Evolutionary conservation across 1,139 yeast species (phyloP), one percentile per base, ranked within the genome.

Genomic region (Pneumocystis jirovecii): DNA sequence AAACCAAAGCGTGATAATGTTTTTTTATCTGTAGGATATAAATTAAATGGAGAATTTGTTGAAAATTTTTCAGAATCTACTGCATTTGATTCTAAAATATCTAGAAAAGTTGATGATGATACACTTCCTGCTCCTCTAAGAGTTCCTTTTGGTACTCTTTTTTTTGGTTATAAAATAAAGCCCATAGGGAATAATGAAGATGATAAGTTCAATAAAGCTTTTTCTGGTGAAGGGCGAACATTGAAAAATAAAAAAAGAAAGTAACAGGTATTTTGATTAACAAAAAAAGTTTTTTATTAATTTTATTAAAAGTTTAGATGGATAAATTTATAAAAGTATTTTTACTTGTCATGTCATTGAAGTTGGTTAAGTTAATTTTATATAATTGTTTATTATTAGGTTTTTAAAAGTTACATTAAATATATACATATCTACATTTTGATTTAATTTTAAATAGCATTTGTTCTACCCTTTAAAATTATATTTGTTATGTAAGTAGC

Each of bases 161-260:
- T 93, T 74, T 91, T 95, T 75, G 99, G 99, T 0, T 93, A 86
- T 74, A 97, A 97, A 0, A 83, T 88, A 3, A 82, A 84, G 3
- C 85, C 90, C n/a, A 86, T 90, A 10, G 81, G 80, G 25, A 81
- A 79, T 17, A 25, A 12, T 12, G 57, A 50, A 50, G 12, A 50
- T 25, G 57, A 50, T 21, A 50, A 50, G 21, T 50, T 12, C 12
- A 50, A 50, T n/a, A 50, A 50, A 29, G 57, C 57, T 15, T 50
- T 50, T 50, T 25, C 7, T 50, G 57, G 57, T 50, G 57, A 50
- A 50, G 57, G 57, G 4, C 34, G 17, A 25, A 50, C 57, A 12
- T 17, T 50, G 10, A 50, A 25, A 50, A 50, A 50, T 50, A 50
- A 50, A 50, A 50, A 50, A 50, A 50, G 17, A 50, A 50, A 21